These are phyloP conservation scores for Bombardia bombarda DNA, from an alignment of 495 filamentous ascomycete species.

Conservation along the genomic window DNA sequence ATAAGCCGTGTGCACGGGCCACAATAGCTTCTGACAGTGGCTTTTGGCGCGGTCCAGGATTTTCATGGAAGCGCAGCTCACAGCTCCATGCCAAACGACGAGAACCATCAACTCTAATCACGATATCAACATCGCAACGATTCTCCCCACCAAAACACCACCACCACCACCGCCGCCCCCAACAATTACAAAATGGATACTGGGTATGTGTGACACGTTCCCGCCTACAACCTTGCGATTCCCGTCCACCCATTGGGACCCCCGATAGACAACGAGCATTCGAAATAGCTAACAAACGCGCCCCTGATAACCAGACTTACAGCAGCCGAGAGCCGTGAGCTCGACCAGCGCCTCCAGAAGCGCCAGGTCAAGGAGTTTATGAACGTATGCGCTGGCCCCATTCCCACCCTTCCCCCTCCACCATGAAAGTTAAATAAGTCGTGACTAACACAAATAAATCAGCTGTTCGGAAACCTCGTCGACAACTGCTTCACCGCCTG, in stretches of 20 bases:
- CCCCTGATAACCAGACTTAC: constrained; percentile 48
- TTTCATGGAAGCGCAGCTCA: neutral
- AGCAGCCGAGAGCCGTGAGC: constrained; percentile 77
- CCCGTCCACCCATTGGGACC: too few relatives aligned
- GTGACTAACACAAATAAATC: constrained; percentile 2
- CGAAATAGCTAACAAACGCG: constrained; percentile 6
- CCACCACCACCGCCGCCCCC: neutral
- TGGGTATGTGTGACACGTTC: neutral
- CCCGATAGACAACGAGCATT: too few relatives aligned
- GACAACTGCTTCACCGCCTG: constrained; percentile 94
- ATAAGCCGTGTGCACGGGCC: too few relatives aligned
- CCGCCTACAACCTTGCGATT: too few relatives aligned
- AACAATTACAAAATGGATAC: neutral
- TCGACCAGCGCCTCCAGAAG: constrained; percentile 84
- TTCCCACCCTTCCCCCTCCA: constrained; percentile 9
- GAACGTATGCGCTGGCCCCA: too few relatives aligned
- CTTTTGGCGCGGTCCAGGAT: neutral
- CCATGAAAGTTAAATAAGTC: neutral
- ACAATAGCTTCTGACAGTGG: too few relatives aligned
- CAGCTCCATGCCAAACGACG: neutral
- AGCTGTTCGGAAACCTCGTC: constrained; percentile 97
- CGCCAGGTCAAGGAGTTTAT: constrained; percentile 99
- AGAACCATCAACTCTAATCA: neutral
- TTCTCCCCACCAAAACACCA: neutral
- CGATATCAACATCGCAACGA: neutral